Base-by-base conservation (phyloP, 768 basidiomycete species). In the Lactarius tabidus region DNA sequence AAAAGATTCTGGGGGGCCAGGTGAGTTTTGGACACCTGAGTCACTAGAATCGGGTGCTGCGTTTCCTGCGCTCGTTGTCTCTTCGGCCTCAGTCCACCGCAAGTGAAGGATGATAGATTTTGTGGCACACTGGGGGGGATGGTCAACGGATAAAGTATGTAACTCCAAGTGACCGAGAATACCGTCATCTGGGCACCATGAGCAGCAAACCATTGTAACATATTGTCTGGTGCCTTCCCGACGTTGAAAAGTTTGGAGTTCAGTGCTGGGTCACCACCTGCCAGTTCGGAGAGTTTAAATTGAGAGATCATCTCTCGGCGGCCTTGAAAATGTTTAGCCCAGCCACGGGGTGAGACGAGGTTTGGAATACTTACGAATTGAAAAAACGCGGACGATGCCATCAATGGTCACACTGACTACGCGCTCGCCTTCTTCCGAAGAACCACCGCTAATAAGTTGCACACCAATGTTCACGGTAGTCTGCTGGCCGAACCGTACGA, bases 161-260 rank as follows among this genome's bases (percentile, higher is more conserved):
- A 41, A 59, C 59, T 12, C 33, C 2, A 29, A 28, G 12, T 39
- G 28, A 3, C 35, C 35, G 51, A 12, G 76, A 85, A 45, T 72
- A 93, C 93, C 33, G 93, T 95, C 88, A 95, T 94, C 72, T 91
- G 90, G 6, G 86, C 84, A 0, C 92, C 93, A 69, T 93, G 91
- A 1, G 93, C 91, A 7, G 92, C 92, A 73, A 95, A 94, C 92
- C 92, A 94, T 84, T 94, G 92, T 14, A 94, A 79, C 91, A 91
- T 92, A 73, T 92, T 93, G 71, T 93, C 89, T 33, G 91, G 85
- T 0, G 91, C 90, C 28, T 83, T 74, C 1, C 93, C 93, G 10
- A 95, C 88, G 69, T 91, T 86, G 70, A 85, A 84, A 62, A 95
- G 72, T 71, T 86, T 90, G 1, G 85, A 76, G 66, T 81, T 86